These are phyloP conservation scores for Collybiopsis luxurians DNA, from an alignment of 768 basidiomycete species.

Conservation along the genomic window DNA sequence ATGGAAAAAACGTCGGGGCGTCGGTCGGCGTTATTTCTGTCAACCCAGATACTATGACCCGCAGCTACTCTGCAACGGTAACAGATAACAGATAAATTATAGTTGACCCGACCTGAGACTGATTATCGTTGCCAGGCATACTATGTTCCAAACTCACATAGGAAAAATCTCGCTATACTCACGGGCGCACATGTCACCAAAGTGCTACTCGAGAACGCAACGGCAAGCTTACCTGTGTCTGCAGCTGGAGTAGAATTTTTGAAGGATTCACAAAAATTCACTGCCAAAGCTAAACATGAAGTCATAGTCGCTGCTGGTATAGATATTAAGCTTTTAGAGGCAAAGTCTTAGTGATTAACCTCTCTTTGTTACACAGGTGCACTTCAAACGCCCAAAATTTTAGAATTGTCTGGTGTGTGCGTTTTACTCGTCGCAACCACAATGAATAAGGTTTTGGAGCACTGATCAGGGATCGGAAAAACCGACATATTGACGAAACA, in stretches of 20 bases:
- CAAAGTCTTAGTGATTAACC: neutral
- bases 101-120: no score
- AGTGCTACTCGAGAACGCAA: neutral
- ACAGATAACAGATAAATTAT: neutral
- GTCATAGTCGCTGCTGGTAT: neutral
- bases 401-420: constrained; percentile 23
- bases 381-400: constrained; percentile 26
- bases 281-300: neutral
- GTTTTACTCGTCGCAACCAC: neutral
- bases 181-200: neutral
- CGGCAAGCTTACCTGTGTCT: neutral
- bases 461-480: constrained; percentile 19
- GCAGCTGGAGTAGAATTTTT: neutral
- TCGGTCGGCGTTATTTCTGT: neutral
- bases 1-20: neutral
- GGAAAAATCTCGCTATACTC: neutral
- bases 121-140: no score
- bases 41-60: neutral
- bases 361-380: constrained; percentile 14
- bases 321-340: neutral
- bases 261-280: neutral
- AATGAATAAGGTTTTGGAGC: neutral
- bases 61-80: neutral
- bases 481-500: constrained; percentile 11
- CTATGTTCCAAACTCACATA: neutral